A percentile compares a stretch with the other conserved stretches of the same genome.
Evolutionary conservation across 345 rosid species (phyloP).

Genomic region (Brassica cretica): DNA sequence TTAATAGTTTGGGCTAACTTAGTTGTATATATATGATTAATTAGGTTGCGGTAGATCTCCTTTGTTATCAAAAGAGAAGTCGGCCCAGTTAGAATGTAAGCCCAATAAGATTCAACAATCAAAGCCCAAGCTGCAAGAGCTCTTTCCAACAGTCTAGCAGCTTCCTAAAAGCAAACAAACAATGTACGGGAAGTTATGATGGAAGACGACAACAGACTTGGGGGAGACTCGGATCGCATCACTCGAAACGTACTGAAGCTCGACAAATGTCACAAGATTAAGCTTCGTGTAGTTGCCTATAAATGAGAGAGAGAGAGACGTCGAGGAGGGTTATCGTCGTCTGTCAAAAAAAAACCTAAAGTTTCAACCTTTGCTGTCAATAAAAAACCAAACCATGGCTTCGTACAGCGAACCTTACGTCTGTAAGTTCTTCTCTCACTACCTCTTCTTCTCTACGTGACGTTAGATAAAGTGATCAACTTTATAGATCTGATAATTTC

Average conservation of each 20-base stretch:
- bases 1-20: no score
- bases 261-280: neutral
- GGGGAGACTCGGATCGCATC: neutral
- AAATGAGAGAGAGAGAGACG: neutral
- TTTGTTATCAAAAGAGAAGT: neutral
- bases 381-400: no score
- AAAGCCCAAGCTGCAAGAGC: neutral
- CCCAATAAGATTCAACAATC: neutral
- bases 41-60: no score
- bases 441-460: no score
- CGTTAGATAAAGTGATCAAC: neutral
- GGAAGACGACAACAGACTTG: neutral
- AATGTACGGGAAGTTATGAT: neutral
- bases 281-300: neutral
- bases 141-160: neutral
- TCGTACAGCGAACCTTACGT: neutral
- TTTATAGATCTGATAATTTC: neutral
- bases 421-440: neutral
- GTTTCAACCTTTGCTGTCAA: neutral
- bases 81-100: neutral
- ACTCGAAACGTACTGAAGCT: neutral
- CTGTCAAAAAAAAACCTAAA: neutral
- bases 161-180: no score
- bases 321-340: no score
- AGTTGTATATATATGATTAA: no score